Conservation (phyloP, 768 basidiomycete species). For the Imleria badia region DNA sequence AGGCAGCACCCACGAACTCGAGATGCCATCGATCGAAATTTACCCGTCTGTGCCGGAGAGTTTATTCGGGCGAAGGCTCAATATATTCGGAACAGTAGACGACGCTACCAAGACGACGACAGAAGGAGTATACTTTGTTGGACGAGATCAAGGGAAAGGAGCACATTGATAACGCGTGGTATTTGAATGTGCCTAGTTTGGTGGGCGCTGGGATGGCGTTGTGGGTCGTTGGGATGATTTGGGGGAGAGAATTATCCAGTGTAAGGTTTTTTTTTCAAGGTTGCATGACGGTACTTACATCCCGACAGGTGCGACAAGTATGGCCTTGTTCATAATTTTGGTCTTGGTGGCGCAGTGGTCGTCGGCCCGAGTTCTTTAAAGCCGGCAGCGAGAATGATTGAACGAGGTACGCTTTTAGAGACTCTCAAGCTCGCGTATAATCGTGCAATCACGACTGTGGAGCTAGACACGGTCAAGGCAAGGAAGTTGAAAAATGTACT, state of each 20-base stretch:
- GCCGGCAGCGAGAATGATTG: constrained; percentile 62
- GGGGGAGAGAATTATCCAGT: constrained; percentile 27
- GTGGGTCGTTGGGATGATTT: constrained; percentile 74
- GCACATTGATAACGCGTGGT: constrained; percentile 74
- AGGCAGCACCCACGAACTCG: constrained; percentile 42
- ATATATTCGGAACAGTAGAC: constrained; percentile 30
- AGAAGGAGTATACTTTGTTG: constrained; percentile 51
- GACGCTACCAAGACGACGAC: constrained; percentile 46
- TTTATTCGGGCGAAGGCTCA: constrained; percentile 28
- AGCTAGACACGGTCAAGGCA: constrained; percentile 75
- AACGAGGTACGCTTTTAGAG: constrained; percentile 43
- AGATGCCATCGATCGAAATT: constrained; percentile 70
- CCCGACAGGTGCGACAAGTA: constrained; percentile 69
- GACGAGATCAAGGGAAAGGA: constrained; percentile 46
- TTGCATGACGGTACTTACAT: constrained; percentile 13
- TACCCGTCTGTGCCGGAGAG: constrained; percentile 27
- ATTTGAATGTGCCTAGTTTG: constrained; percentile 73
- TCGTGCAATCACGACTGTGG: constrained; percentile 61
- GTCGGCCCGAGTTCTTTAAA: constrained; percentile 73
- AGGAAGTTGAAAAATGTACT: constrained; percentile 45
- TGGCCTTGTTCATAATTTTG: constrained; percentile 56
- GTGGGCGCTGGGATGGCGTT: constrained; percentile 85
- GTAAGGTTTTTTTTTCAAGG: constrained; percentile 4
- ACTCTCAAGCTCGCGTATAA: constrained; percentile 68
- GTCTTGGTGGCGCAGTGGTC: constrained; percentile 77